Evolutionary conservation across 176 grass and related monocot species (phyloP).

Genomic region (Aegilops bicornis): DNA sequence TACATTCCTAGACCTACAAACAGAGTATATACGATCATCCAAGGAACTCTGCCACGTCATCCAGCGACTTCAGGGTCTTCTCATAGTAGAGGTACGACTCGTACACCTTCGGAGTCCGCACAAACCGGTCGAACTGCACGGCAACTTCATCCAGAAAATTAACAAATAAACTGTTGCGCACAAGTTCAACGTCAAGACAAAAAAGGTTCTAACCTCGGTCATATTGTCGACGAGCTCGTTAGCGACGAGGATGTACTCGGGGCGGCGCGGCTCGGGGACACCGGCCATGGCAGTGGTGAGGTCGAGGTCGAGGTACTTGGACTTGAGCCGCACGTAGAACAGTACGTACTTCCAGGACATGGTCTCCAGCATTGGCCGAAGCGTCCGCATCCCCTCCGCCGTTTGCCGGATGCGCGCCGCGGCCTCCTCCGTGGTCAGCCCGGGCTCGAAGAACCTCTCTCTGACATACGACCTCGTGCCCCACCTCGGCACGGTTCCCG

Average conservation of each 20-base stretch:
- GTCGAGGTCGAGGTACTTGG: too few species aligned
- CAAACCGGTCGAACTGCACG: constrained; percentile 72
- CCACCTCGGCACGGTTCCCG: constrained; percentile 58
- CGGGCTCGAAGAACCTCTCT: too few species aligned
- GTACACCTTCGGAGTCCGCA: constrained; percentile 81
- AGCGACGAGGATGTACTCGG: too few species aligned
- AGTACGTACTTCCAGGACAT: too few species aligned
- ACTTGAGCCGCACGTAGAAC: too few species aligned
- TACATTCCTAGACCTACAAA: neutral
- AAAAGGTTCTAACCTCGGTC: constrained; percentile 41
- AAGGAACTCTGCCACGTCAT: constrained; percentile 63
- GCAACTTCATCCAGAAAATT: neutral
- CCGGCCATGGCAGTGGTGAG: too few species aligned
- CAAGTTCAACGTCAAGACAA: neutral
- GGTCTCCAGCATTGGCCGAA: too few species aligned
- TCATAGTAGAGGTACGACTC: constrained; percentile 94
- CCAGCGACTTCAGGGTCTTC: constrained; percentile 87
- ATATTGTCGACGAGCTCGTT: constrained; percentile 95
- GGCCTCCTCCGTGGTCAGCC: too few species aligned
- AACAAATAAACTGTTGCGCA: neutral
- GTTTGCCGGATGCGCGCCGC: too few species aligned
- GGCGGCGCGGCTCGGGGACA: too few species aligned
- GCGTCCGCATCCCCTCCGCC: too few species aligned
- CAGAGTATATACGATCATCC: constrained; percentile 32
- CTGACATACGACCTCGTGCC: too few species aligned